A percentile compares a stretch with the other conserved stretches of the same genome.
Conservation (phyloP, 805 yeast genomes). For the Yarrowia sp. region DNA sequence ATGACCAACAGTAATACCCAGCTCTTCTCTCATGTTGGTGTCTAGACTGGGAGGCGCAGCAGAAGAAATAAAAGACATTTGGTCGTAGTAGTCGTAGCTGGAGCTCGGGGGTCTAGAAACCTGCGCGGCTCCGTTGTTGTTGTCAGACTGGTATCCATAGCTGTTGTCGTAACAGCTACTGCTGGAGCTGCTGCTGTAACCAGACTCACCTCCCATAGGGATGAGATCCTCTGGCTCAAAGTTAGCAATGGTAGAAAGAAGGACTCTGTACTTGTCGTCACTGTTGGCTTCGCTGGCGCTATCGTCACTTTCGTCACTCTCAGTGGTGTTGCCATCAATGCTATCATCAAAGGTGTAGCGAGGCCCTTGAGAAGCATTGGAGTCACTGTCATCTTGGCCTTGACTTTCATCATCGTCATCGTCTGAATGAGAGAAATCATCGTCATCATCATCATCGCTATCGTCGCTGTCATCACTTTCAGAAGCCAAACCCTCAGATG, state of each 20-base stretch:
- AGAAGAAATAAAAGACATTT: background rate
- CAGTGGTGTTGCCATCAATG: background rate
- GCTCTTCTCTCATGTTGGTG: background rate
- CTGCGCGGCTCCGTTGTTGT: background rate
- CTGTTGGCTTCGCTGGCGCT: background rate
- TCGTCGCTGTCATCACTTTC: background rate
- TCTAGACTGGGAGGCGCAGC: background rate
- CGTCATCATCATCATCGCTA: background rate
- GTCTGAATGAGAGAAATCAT: background rate
- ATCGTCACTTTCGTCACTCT: background rate
- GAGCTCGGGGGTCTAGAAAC: background rate
- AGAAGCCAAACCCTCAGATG: background rate
- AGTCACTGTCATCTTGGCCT: background rate
- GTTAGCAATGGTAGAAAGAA: background rate
- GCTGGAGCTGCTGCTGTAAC: background rate
- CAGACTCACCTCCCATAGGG: background rate
- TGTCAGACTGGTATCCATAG: background rate
- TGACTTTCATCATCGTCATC: background rate
- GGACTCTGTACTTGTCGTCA: background rate
- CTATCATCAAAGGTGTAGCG: background rate
- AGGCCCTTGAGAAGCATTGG: background rate
- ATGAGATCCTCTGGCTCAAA: background rate
- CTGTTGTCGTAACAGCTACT: background rate
- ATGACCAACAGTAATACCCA: constrained; percentile 2
- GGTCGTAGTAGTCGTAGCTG: background rate